Evolutionary conservation across 78 protist genomes (phyloP).

Genomic region (Pigoraptor vietnamica): DNA sequence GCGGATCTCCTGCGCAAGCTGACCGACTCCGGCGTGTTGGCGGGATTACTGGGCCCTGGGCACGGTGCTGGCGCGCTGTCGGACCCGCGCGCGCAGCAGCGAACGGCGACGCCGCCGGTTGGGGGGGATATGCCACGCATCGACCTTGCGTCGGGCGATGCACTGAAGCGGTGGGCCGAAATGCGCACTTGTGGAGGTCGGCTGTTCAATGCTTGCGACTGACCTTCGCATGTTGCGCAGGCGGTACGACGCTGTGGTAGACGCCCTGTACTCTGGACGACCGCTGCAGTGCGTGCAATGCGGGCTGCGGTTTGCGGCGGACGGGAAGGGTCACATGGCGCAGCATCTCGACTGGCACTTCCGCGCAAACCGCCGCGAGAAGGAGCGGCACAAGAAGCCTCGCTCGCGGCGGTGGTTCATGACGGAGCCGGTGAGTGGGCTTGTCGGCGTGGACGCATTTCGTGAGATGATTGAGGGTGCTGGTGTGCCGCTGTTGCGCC

Average conservation of each 20-base stretch:
- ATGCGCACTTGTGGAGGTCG: neutral
- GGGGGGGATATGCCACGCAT: neutral
- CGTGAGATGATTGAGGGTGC: too few relatives aligned
- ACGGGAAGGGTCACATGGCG: neutral
- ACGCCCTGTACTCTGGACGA: neutral
- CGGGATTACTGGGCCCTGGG: neutral
- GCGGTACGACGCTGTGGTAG: neutral
- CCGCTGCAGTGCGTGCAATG: neutral
- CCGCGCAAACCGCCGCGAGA: neutral
- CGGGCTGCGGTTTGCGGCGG: neutral
- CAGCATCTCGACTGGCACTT: neutral
- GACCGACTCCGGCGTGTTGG: neutral
- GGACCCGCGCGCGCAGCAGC: too few relatives aligned
- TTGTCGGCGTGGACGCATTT: too few relatives aligned
- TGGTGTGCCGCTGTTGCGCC: too few relatives aligned
- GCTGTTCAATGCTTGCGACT: neutral
- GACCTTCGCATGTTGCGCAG: neutral
- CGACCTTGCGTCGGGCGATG: neutral
- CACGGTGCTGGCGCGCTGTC: too few relatives aligned
- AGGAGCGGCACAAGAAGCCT: neutral
- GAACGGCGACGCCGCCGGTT: neutral
- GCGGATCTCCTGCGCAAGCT: neutral
- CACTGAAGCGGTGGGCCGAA: neutral
- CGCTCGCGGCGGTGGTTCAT: neutral
- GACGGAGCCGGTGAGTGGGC: neutral